phyloP scores from a whole-genome alignment of 306 rosid genomes.

The Rosa chinensis region DNA sequence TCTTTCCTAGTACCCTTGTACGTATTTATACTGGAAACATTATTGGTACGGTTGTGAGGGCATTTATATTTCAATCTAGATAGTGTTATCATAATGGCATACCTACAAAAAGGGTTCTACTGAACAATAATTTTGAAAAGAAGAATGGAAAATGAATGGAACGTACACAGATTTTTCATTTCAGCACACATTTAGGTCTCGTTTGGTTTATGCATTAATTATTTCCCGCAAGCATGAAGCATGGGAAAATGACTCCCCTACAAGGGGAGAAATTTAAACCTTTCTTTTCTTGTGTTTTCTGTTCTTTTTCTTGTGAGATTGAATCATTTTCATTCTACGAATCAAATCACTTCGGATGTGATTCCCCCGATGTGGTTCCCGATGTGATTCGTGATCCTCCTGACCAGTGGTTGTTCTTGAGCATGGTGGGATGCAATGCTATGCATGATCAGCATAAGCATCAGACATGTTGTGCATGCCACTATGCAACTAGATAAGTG shows the following conservation, averaged over 20 bases:
- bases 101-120: background rate
- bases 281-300: background rate
- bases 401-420: background rate
- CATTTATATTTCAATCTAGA: background rate
- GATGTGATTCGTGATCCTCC: background rate
- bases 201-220: background rate
- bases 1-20: background rate
- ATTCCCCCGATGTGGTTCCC: background rate
- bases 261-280: background rate
- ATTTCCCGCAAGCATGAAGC: background rate
- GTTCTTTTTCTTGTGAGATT: background rate
- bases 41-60: slow-evolving; percentile 2
- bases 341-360: background rate
- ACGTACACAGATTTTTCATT: background rate
- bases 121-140: background rate
- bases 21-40: background rate
- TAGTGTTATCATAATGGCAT: background rate
- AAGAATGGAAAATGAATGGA: background rate
- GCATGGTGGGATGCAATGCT: background rate
- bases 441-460: slow-evolving; percentile 7
- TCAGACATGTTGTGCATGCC: background rate
- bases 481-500: background rate
- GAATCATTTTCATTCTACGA: background rate
- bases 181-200: background rate
- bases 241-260: background rate